A percentile compares a stretch with the other conserved stretches of the same genome.
Evolutionary conservation across 805 yeast genomes (phyloP).

Genomic region (Hanseniaspora hatyaiensis): DNA sequence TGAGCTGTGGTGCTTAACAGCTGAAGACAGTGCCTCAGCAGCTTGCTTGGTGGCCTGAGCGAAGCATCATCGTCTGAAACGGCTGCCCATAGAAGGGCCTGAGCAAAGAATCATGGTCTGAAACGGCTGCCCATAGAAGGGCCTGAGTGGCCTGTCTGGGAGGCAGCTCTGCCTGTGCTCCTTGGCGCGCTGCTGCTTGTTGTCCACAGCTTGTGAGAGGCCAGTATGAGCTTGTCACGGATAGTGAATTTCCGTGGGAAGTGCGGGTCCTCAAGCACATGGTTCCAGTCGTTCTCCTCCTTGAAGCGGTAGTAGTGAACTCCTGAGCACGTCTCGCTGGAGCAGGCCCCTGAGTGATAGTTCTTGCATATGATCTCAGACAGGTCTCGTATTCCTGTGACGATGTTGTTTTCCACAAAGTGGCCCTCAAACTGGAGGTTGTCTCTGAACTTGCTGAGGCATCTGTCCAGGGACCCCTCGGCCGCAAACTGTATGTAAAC

Average conservation of each 20-base stretch:
- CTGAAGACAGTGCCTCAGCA: no score
- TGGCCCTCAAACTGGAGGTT: conserved; percentile 8
- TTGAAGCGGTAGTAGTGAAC: conserved; percentile 8
- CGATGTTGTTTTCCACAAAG: conserved; percentile 8
- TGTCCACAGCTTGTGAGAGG: conserved; percentile 11
- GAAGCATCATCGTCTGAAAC: no score
- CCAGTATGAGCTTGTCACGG: conserved; percentile 10
- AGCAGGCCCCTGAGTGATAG: conserved; percentile 6
- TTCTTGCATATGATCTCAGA: conserved; percentile 12
- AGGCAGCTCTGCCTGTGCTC: no score
- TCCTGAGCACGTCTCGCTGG: conserved; percentile 10
- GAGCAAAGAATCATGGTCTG: no score
- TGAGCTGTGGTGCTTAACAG: no score
- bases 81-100: no score
- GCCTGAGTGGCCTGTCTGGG: no score
- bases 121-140: no score
- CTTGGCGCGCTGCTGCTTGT: no score
- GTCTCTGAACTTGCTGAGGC: conserved; percentile 51
- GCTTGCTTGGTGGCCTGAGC: no score
- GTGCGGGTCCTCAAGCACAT: not conserved
- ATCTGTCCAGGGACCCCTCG: conserved; percentile 47
- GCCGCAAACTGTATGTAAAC: conserved; percentile 57
- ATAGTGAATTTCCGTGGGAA: not conserved
- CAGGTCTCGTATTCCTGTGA: conserved; percentile 8
- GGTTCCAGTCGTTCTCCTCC: not conserved